Percentiles rank a stretch among this genome's conserved stretches.
These are phyloP conservation scores for Aspergillus conjunctus DNA, from an alignment of 495 filamentous ascomycete genomes.

Conservation along the genomic window DNA sequence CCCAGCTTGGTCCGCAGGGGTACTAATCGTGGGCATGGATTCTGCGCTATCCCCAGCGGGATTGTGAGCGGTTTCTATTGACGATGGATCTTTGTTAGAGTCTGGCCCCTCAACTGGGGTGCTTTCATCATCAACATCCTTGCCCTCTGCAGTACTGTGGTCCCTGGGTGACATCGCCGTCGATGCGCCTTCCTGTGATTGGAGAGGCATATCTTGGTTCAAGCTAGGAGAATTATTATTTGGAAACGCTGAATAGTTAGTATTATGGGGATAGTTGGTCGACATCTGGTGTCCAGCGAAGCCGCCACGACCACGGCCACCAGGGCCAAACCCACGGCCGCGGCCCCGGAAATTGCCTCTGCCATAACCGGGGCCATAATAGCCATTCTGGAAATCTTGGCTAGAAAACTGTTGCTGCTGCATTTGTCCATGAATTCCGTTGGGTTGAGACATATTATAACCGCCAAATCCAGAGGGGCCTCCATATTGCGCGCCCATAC, in stretches of 20 bases:
- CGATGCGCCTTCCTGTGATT: slow-evolving; percentile 29
- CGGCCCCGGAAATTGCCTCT: slow-evolving; percentile 67
- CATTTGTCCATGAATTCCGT: slow-evolving; percentile 57
- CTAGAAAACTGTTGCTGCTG: slow-evolving; percentile 54
- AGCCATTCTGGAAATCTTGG: slow-evolving; percentile 65
- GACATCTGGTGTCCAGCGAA: slow-evolving; percentile 41
- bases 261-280: slow-evolving; percentile 36
- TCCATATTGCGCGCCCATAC: slow-evolving; percentile 83
- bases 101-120: slow-evolving; percentile 34
- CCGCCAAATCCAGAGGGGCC: slow-evolving; percentile 76
- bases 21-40: slow-evolving; percentile 3
- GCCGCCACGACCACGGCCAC: slow-evolving; percentile 57
- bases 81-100: slow-evolving; percentile 18
- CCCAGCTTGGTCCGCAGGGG: slow-evolving; percentile 7
- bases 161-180: slow-evolving; percentile 19
- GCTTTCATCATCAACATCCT: slow-evolving; percentile 33
- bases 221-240: slow-evolving; percentile 33
- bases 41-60: slow-evolving; percentile 14
- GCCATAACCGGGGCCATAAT: slow-evolving; percentile 55
- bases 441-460: slow-evolving; percentile 66
- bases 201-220: slow-evolving; percentile 28
- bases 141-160: slow-evolving; percentile 24
- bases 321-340: slow-evolving; percentile 58
- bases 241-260: slow-evolving; percentile 42
- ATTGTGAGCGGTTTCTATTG: slow-evolving; percentile 20